Base-by-base conservation (phyloP, 225 moss, liverwort and hornwort genomes). In the Takakia lepidozioides region DNA sequence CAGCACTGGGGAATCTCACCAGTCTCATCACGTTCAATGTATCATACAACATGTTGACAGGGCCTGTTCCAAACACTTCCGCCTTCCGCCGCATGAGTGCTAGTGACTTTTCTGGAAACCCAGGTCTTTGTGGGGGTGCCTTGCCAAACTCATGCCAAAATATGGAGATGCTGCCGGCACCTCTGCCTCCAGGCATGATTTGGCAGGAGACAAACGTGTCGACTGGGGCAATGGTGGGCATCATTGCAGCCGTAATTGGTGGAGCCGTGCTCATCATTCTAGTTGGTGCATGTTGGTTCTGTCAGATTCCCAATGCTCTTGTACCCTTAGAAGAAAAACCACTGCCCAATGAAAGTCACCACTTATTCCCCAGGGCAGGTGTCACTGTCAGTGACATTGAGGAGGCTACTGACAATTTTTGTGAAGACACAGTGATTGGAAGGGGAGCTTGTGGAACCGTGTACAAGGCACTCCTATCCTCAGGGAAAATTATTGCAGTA, bases 211-310 rank as follows among this genome's bases (percentile, higher is more conserved):
- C 58, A 4, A 27, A 17, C 9, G 76, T 83, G 2, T 56, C 86
- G 1, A 66, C 79, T 0, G 86, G 76, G 18, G 78, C 69, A 14
- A n/a, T 86, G 20, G 67, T 75, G 36, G 85, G 85, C 34, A 75
- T 82, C 27, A 52, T 86, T 14, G 74, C 76, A 10, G 85, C 75
- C 3, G 82, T 86, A 2, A 70, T 86, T 24, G 49, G 61, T 19
- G 75, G 82, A 38, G 85, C 85, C n/a, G 42, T 78, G 23, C 25
- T 86, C 20, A 70, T 86, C 46, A 86, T 86, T 51, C 38, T 72
- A 5, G 18, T 56, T 4, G 85, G 85, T 17, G 82, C 85, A 1
- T 86, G 78, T 49, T 86, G 85, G 85, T 86, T 82, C 57, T 86
- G 85, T 42, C 71, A 66, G 40, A 78, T 71, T 10, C 78, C 82